Percentiles rank a stretch among this genome's conserved stretches.
Conservation (phyloP, 257 asterid species). For the Solanum commersonii region DNA sequence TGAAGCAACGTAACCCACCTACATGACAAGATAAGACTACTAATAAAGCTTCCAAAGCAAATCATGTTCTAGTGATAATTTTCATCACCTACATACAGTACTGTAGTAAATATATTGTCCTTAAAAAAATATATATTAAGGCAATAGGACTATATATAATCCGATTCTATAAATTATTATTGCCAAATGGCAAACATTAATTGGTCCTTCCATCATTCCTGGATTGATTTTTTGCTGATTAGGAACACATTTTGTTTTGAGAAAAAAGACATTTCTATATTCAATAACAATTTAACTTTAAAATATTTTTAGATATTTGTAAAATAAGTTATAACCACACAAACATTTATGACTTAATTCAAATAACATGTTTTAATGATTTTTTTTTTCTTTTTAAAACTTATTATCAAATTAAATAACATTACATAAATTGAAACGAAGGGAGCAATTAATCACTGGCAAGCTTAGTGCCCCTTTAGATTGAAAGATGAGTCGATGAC, state of each 20-base stretch:
- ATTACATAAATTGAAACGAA: too few relatives aligned
- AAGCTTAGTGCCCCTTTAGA: background rate
- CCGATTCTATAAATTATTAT: background rate
- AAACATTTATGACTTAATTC: too few relatives aligned
- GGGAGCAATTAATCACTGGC: background rate
- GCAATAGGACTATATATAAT: background rate
- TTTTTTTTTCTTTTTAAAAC: too few relatives aligned
- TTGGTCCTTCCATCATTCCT: background rate
- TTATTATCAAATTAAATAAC: too few relatives aligned
- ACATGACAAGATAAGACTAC: background rate
- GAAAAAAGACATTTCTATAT: background rate
- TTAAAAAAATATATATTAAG: background rate
- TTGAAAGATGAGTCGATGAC: conserved; percentile 8
- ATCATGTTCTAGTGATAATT: background rate
- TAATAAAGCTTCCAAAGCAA: background rate
- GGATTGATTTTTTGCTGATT: conserved; percentile 4
- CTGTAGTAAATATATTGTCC: background rate
- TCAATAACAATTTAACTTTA: too few relatives aligned
- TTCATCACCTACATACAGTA: background rate
- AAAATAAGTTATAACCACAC: too few relatives aligned
- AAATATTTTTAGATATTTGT: too few relatives aligned
- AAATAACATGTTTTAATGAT: too few relatives aligned
- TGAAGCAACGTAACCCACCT: background rate
- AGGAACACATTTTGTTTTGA: background rate
- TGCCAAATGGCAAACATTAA: background rate